Evolutionary conservation across 1,139 yeast species (phyloP), one percentile per base, ranked within the genome.

Genomic region (Blastobotrys buckinghamii): DNA sequence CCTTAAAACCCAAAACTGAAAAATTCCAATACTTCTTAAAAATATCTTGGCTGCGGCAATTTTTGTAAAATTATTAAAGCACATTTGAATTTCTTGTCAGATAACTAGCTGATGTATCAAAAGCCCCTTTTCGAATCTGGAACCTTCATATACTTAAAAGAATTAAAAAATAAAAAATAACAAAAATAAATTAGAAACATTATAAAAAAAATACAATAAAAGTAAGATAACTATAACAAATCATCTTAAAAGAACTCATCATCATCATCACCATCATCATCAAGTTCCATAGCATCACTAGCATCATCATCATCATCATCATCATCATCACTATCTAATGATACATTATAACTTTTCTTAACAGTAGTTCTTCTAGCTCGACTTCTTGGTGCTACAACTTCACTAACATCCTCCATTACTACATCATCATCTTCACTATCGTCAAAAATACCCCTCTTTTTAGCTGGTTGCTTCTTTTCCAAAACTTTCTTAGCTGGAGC

Each of bases 291-390:
- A 8, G 27, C 45, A 37, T 16, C 34, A 43, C 13, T 39, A 6
- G 10, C 17, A 15, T n/a, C 22, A 12, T 33, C 44, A 4, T 42
- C 49, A 6, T 42, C 52, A 16, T 46, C 54, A 3, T 51, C 56
- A 20, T 47, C 50, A 30, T 44, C 50, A 34, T 50, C 50, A 4
- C 47, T 26, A 7, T 53, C 52, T 2, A 50, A 29, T 16, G 49
- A 34, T 9, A 37, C 24, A 16, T 16, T 45, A 15, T 42, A 47
- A 8, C 48, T 22, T 19, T 41, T 37, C 17, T 41, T 37, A n/a
- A 42, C 29, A 3, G 37, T 42, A 10, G 50, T 32, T 16, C 44
- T 16, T 30, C 37, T 44, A 6, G 44, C 33, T 12, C 48, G 43
- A 12, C 48, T 41, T 45, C 20, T 52, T 24, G 34, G 48, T 38